Conservation (phyloP, 495 filamentous ascomycete genomes). For the Annulohypoxylon maeteangense region DNA sequence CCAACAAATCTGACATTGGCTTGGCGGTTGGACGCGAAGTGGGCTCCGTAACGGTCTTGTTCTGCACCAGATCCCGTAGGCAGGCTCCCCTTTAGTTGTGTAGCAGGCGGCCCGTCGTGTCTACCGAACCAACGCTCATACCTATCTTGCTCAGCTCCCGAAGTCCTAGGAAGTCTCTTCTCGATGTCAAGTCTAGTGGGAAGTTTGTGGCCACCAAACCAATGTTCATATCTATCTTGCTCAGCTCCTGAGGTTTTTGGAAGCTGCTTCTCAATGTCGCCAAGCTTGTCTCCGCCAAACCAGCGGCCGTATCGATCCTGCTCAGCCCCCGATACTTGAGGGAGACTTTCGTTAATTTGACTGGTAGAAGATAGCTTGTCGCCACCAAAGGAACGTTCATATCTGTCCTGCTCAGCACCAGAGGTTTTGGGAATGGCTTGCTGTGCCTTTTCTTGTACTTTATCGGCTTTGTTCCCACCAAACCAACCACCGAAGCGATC, state of each 20-base stretch:
- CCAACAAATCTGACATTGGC: conserved; percentile 10
- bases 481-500: conserved; percentile 32
- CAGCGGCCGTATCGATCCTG: conserved; percentile 33
- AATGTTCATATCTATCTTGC: conserved; percentile 42
- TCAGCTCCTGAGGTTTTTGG: conserved; percentile 38
- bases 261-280: conserved; percentile 27
- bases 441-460: conserved; percentile 25
- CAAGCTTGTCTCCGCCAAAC: conserved; percentile 38
- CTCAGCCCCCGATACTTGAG: conserved; percentile 24
- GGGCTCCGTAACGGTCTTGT: conserved; percentile 32
- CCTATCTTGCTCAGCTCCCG: conserved; percentile 39
- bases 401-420: conserved; percentile 38
- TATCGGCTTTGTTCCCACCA: conserved; percentile 38
- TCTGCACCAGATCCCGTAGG: conserved; percentile 30
- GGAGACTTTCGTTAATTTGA: neutral
- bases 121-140: conserved; percentile 34
- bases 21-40: conserved; percentile 14
- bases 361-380: conserved; percentile 28
- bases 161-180: conserved; percentile 26
- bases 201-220: conserved; percentile 39
- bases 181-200: conserved; percentile 37
- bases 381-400: conserved; percentile 33
- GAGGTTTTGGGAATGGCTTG: conserved; percentile 22
- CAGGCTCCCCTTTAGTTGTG: conserved; percentile 18
- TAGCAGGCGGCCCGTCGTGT: conserved; percentile 10